These are phyloP conservation scores for Blastobotrys ciferrii DNA, from an alignment of 1,139 yeast species.

Conservation along the genomic window DNA sequence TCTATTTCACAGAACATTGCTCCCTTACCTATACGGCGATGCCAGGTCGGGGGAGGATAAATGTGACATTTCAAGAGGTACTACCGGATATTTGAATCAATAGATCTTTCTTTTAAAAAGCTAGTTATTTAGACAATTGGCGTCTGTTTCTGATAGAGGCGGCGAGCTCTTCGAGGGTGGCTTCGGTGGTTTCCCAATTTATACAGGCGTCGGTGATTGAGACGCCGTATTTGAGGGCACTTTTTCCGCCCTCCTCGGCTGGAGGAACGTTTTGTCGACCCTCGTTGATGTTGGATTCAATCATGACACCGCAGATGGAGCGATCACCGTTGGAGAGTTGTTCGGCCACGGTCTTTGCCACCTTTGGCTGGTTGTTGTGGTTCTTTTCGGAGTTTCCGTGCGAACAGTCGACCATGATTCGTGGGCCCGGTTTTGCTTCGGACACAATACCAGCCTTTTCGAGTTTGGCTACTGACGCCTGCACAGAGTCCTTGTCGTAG, in stretches of 20 bases:
- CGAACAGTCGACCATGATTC: conserved; percentile 96
- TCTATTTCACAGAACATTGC: no score
- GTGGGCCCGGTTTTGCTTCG: conserved; percentile 42
- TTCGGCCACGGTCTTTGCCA: conserved; percentile 73
- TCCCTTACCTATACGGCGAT: no score
- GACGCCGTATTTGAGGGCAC: conserved; percentile 78
- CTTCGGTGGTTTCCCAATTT: conserved; percentile 79
- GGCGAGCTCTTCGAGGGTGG: conserved; percentile 67
- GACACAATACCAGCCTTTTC: conserved; percentile 54
- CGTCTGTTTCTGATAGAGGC: conserved; percentile 81
- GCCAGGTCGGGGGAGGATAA: no score
- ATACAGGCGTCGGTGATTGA: conserved; percentile 97
- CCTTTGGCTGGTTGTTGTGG: conserved; percentile 89
- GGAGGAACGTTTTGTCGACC: conserved; percentile 92
- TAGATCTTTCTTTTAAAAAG: background rate
- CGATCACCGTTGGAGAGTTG: conserved; percentile 78
- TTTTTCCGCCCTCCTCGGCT: conserved; percentile 64
- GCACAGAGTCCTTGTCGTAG: conserved; percentile 72
- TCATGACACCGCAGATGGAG: conserved; percentile 89
- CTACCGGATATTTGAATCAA: background rate
- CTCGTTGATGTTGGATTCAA: conserved; percentile 85
- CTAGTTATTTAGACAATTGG: conserved; percentile 28
- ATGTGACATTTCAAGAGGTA: background rate
- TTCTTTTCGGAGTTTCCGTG: conserved; percentile 94
- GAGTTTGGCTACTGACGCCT: conserved; percentile 64